Conservation (phyloP, 345 rosid species). For the Heritiera littoralis region DNA sequence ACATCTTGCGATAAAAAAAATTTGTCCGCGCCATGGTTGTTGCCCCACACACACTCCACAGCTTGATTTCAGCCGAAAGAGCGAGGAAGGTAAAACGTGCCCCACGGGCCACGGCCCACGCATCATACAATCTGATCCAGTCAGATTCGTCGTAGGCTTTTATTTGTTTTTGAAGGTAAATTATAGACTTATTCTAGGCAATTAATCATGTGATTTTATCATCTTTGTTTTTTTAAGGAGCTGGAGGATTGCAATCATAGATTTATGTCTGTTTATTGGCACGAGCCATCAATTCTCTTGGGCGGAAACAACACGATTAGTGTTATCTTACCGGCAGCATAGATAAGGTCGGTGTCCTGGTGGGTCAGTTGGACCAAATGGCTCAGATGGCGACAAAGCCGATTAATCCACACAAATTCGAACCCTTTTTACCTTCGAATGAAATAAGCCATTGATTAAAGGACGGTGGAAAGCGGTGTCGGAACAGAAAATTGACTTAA, state of each 20-base stretch:
- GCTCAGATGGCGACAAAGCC: not conserved
- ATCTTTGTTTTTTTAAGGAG: slow-evolving; percentile 7
- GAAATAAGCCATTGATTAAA: too few species aligned
- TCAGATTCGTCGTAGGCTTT: not conserved
- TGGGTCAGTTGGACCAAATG: not conserved
- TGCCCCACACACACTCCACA: not conserved
- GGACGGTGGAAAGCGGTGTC: too few species aligned
- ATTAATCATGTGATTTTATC: slow-evolving; percentile 21
- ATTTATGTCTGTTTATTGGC: slow-evolving; percentile 23
- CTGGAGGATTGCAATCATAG: slow-evolving; percentile 15
- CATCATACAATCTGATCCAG: not conserved
- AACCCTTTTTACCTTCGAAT: too few species aligned
- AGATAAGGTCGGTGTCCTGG: slow-evolving; percentile 16
- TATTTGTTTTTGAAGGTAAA: not conserved
- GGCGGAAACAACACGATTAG: not conserved
- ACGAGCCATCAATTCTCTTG: slow-evolving; percentile 1
- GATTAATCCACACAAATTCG: too few species aligned
- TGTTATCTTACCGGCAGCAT: not conserved
- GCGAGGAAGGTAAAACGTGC: not conserved
- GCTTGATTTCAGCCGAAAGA: not conserved
- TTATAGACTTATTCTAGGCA: not conserved
- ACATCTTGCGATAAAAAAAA: too few species aligned
- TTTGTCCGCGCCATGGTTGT: slow-evolving; percentile 4
- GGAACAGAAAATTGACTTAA: too few species aligned
- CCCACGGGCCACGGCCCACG: not conserved